Evolutionary conservation across 1,284 basidiomycete species (phyloP).

Genomic region (Pholiota adiposa): DNA sequence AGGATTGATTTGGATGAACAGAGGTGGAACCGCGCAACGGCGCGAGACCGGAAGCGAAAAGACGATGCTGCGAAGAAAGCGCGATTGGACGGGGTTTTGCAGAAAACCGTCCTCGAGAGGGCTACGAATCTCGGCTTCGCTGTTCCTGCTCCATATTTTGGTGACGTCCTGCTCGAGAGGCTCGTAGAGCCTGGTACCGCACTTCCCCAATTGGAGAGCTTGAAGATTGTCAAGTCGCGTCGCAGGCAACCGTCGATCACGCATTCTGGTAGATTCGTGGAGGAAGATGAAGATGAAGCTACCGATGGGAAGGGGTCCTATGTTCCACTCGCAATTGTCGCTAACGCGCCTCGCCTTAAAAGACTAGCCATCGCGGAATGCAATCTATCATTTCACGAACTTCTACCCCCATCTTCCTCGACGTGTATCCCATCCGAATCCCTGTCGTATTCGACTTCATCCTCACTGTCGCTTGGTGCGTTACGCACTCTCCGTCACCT

Average conservation of each 20-base stretch:
- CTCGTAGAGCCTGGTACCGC: not conserved
- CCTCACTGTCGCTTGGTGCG: not conserved
- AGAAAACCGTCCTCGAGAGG: not conserved
- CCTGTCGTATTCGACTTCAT: not conserved
- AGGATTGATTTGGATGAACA: not conserved
- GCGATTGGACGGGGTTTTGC: not conserved
- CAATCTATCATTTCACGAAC: not conserved
- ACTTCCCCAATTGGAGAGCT: not conserved
- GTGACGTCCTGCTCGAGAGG: not conserved
- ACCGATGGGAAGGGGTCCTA: not conserved
- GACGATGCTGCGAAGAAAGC: not conserved
- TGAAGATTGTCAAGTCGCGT: not conserved
- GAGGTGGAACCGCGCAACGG: not conserved
- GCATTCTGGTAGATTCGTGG: not conserved
- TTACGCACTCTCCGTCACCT: not conserved
- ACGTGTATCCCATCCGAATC: not conserved
- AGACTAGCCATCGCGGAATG: conserved; percentile 4
- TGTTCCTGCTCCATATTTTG: conserved; percentile 2
- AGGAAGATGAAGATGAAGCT: not conserved
- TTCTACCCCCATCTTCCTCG: not conserved
- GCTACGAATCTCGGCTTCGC: not conserved
- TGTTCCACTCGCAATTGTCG: not conserved
- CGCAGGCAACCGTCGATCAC: not conserved
- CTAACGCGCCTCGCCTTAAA: not conserved
- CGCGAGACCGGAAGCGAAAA: not conserved